Evolutionary conservation across 371 early-diverging fungal species (phyloP).

Genomic region (Fennellomyces sp.): DNA sequence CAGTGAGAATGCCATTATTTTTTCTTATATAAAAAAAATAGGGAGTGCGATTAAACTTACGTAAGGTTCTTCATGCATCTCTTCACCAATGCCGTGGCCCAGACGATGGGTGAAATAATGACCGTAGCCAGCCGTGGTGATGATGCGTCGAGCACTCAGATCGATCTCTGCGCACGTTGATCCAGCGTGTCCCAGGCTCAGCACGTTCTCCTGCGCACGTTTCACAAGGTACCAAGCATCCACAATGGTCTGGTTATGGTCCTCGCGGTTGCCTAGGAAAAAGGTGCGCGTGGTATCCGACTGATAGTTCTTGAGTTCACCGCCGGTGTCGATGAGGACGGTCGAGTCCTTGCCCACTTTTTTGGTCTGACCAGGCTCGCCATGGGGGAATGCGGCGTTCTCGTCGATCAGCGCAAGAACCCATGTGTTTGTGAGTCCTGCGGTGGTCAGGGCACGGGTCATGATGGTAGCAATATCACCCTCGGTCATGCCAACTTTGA

Average conservation of each 20-base stretch:
- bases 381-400: conserved; percentile 62
- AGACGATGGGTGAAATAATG: conserved; percentile 57
- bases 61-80: conserved; percentile 67
- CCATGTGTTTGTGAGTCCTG: conserved; percentile 54
- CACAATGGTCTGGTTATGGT: conserved; percentile 49
- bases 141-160: conserved; percentile 49
- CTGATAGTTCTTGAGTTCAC: conserved; percentile 41
- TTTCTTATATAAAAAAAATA: not conserved
- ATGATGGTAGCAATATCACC: conserved; percentile 43
- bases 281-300: conserved; percentile 60
- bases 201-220: conserved; percentile 49
- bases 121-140: conserved; percentile 49
- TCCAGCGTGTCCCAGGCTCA: conserved; percentile 32
- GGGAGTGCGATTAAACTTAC: conserved; percentile 14
- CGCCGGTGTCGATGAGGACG: conserved; percentile 62
- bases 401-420: conserved; percentile 57
- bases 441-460: conserved; percentile 31
- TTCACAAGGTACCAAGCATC: conserved; percentile 61
- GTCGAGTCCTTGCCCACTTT: conserved; percentile 41
- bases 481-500: conserved; percentile 50
- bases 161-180: conserved; percentile 54
- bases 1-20: not conserved
- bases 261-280: conserved; percentile 33
- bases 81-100: conserved; percentile 64
- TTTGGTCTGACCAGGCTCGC: conserved; percentile 47